Conservation (phyloP, 345 rosid species). For the Cardamine occulta region DNA sequence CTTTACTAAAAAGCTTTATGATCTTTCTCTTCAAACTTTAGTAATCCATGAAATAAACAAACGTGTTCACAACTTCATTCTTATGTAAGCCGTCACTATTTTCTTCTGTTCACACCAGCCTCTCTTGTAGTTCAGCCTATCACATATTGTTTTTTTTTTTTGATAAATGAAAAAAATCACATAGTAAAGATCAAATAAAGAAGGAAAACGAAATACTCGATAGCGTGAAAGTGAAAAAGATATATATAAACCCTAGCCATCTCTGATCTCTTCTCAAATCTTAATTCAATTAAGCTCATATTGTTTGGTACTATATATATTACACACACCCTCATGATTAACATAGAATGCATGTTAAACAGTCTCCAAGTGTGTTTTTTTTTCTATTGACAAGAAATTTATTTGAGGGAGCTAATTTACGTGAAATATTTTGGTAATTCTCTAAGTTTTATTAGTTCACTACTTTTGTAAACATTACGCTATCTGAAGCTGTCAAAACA, state of each 20-base stretch:
- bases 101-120: slow-evolving; percentile 31
- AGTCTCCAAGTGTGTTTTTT: background rate
- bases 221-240: background rate
- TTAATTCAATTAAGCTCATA: background rate
- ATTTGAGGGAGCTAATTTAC: background rate
- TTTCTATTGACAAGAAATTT: background rate
- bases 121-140: background rate
- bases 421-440: background rate
- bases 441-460: background rate
- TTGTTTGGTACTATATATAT: background rate
- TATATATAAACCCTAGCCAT: too few species aligned
- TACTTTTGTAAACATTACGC: too few species aligned
- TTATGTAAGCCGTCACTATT: slow-evolving; percentile 18
- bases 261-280: background rate
- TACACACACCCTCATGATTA: slow-evolving; percentile 14
- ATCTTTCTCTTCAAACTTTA: slow-evolving; percentile 27
- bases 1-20: slow-evolving; percentile 32
- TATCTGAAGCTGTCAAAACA: background rate
- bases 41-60: slow-evolving; percentile 24
- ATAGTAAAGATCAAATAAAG: background rate
- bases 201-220: background rate
- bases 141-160: too few species aligned
- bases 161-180: background rate
- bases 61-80: slow-evolving; percentile 30
- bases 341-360: background rate